These are phyloP conservation scores for Stachybotrys chlorohalonatus DNA, from an alignment of 2,329 filamentous ascomycete genomes.

Conservation along the genomic window DNA sequence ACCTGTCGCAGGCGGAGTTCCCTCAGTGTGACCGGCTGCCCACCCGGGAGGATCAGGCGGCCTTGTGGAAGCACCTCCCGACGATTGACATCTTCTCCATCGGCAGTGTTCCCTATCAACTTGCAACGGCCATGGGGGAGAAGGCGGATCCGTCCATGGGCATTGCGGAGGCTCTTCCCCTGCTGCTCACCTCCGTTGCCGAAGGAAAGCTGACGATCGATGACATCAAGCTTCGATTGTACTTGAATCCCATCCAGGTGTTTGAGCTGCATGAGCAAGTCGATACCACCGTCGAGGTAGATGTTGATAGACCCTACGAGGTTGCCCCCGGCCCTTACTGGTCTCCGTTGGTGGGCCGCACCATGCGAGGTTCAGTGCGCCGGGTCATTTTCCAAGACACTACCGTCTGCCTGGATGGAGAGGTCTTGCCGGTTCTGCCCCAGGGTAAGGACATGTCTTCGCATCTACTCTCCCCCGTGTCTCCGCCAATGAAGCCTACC, in stretches of 20 bases:
- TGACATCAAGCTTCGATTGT: slow-evolving; percentile 60
- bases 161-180: slow-evolving; percentile 63
- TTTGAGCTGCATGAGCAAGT: slow-evolving; percentile 75
- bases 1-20: slow-evolving; percentile 63
- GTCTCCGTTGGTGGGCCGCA: slow-evolving; percentile 65
- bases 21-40: slow-evolving; percentile 60
- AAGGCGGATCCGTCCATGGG: slow-evolving; percentile 52
- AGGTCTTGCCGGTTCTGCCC: slow-evolving; percentile 41
- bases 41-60: slow-evolving; percentile 57
- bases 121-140: slow-evolving; percentile 48
- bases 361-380: slow-evolving; percentile 61
- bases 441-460: slow-evolving; percentile 70
- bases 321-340: slow-evolving; percentile 40
- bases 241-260: slow-evolving; percentile 72
- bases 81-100: slow-evolving; percentile 74
- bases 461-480: slow-evolving; percentile 46
- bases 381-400: slow-evolving; percentile 67
- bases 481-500: slow-evolving; percentile 49
- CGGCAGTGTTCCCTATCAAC: slow-evolving; percentile 69
- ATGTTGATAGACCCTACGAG: slow-evolving; percentile 63
- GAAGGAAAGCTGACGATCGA: slow-evolving; percentile 67
- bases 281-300: slow-evolving; percentile 65
- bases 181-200: slow-evolving; percentile 66
- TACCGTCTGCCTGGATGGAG: slow-evolving; percentile 67
- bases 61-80: slow-evolving; percentile 63